These are phyloP conservation scores for Brachypodium distachyon DNA, from an alignment of 202 grass and related monocot genomes.

Conservation along the genomic window DNA sequence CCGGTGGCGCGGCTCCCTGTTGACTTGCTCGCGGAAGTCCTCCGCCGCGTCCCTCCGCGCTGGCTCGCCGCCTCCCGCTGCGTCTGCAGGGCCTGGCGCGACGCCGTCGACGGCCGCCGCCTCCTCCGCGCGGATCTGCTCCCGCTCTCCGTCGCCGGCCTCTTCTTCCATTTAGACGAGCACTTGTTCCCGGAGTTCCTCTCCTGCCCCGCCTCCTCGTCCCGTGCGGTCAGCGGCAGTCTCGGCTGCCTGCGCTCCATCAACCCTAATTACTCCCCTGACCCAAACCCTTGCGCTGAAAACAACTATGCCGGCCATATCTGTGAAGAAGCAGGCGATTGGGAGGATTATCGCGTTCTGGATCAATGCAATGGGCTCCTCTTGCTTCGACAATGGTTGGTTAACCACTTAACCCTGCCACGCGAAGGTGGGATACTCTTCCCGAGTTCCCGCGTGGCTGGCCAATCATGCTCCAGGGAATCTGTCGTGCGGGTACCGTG, in stretches of 20 bases:
- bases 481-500: background rate
- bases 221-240: background rate
- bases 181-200: background rate
- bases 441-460: background rate
- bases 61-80: background rate
- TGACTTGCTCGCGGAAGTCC: background rate
- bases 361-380: background rate
- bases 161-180: background rate
- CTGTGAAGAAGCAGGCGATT: background rate
- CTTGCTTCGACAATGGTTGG: background rate
- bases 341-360: background rate
- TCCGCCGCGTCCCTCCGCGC: background rate
- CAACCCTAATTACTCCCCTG: background rate
- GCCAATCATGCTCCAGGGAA: no score
- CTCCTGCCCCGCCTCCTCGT: background rate
- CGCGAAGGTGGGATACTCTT: background rate
- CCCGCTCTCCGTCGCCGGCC: background rate
- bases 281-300: no score
- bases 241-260: background rate
- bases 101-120: background rate
- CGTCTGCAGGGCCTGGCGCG: background rate
- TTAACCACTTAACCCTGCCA: background rate
- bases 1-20: background rate
- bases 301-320: no score
- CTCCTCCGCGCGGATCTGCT: background rate